Percentiles rank a stretch among this genome's conserved stretches.
phyloP scores from a whole-genome alignment of 441 rosid species.

The Dalechampia spathulata region DNA sequence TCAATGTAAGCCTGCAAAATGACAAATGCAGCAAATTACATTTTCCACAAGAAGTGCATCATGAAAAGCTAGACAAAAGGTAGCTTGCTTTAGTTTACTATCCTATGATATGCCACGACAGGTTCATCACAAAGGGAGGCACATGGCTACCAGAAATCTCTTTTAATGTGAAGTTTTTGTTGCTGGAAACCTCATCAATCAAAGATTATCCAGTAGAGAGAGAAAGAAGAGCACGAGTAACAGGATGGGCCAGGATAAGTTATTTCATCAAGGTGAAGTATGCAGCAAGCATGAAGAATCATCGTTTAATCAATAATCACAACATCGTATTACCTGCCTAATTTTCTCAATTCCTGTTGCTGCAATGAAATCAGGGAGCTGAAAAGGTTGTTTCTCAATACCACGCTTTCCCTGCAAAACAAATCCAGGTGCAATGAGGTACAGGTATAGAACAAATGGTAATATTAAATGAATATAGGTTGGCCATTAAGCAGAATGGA shows the following conservation, averaged over 20 bases:
- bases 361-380: constrained; percentile 99
- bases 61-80: too few species aligned
- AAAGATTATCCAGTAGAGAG: too few species aligned
- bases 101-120: too few species aligned
- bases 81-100: too few species aligned
- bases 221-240: too few species aligned
- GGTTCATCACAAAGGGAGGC: too few species aligned
- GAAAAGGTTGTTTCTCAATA: constrained; percentile 96
- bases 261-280: not conserved
- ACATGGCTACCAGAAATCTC: too few species aligned
- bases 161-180: too few species aligned
- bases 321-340: constrained; percentile 61
- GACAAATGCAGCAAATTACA: not conserved
- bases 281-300: not conserved
- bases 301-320: not conserved
- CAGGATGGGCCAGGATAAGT: not conserved
- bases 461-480: not conserved
- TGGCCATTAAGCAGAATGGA: constrained; percentile 34
- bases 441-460: constrained; percentile 13
- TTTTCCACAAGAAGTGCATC: not conserved
- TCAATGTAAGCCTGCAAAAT: constrained; percentile 91
- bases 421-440: constrained; percentile 40
- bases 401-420: constrained; percentile 96
- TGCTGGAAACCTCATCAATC: too few species aligned
- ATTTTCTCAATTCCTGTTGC: constrained; percentile 99